Evolutionary conservation across 352 stramenopile genomes (phyloP).

Genomic region (Globisporangium acanthophoron): DNA sequence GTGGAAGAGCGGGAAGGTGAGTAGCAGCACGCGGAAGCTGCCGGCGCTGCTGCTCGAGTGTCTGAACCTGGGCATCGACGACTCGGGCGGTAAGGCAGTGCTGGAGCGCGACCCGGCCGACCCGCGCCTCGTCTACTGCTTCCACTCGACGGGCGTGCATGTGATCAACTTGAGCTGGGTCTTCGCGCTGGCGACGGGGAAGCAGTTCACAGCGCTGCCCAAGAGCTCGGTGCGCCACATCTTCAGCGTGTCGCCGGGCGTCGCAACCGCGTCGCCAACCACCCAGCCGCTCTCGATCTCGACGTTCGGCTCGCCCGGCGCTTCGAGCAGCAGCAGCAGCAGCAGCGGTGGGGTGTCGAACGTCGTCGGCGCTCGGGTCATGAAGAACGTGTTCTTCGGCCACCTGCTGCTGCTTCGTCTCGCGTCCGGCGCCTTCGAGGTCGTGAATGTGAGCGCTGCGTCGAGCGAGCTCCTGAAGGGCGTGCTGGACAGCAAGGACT

Average conservation of each 20-base stretch:
- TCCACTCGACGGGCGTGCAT: conserved; percentile 75
- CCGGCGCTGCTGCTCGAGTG: conserved; percentile 65
- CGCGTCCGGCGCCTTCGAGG: conserved; percentile 63
- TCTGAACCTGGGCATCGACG: conserved; percentile 64
- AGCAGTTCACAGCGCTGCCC: conserved; percentile 51
- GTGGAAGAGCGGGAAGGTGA: conserved; percentile 38
- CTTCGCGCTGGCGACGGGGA: conserved; percentile 44
- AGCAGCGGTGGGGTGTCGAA: conserved; percentile 22
- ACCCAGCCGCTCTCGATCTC: neutral
- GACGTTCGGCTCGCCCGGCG: conserved; percentile 6
- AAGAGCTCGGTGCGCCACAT: conserved; percentile 72
- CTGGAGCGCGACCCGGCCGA: conserved; percentile 47
- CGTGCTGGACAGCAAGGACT: conserved; percentile 29
- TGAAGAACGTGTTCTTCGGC: conserved; percentile 75
- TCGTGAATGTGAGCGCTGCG: conserved; percentile 74
- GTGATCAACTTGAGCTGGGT: conserved; percentile 77
- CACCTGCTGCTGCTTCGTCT: conserved; percentile 72
- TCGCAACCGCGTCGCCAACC: conserved; percentile 1
- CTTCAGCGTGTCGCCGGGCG: conserved; percentile 63
- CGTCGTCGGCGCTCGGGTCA: conserved; percentile 54
- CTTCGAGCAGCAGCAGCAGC: neutral
- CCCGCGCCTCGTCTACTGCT: conserved; percentile 58
- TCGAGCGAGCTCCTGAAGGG: conserved; percentile 70
- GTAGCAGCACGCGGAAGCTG: conserved; percentile 16
- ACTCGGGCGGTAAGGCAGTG: conserved; percentile 56